Evolutionary conservation across 257 asterid genomes (phyloP), one percentile per base, ranked within the genome.

Genomic region (Penstemon eatonii): DNA sequence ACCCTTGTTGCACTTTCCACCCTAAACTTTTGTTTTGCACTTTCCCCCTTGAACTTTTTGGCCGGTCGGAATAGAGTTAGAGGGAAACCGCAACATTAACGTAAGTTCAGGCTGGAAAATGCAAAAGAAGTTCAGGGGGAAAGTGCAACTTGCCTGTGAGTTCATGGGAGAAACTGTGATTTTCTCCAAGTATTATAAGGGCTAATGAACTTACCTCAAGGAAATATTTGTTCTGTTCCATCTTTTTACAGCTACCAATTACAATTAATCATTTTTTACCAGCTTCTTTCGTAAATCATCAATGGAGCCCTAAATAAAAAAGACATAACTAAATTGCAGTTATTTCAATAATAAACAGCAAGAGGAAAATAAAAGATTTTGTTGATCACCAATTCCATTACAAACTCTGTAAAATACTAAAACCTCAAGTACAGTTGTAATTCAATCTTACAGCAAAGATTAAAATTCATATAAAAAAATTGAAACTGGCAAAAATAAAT

Each of bases 131-230:
- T 15, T 15, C 18, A 15, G 18, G 18, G 18, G 18, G 18, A 0
- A 25, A 25, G 33, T 25, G 33, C 33, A 25, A 25, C 33, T 25
- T 25, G 33, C 2, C 33, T 25, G 33, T 25, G 1, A 25, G 0
- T 25, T 25, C 33, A 25, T 1, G 33, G 2, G 33, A 25, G 33
- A 25, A 25, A 25, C 3, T 25, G 33, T 25, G 33, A 25, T 25
- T 25, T 25, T 25, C 33, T 25, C 33, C 1, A 25, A 25, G 2
- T 25, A 25, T 25, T 25, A 25, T 25, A 25, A 25, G 33, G 2
- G 33, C 33, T 25, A 25, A 25, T 25, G 33, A 25, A 25, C 33
- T 73, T 74, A 91, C 97, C 96, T 85, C 88, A 46, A 76, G 72
- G 60, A 82, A 74, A 63, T 78, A 53, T 50, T 79, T 79, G 53